Percentiles rank a stretch among this genome's conserved stretches.
Conservation (phyloP, 2,329 filamentous ascomycete genomes). For the Beauveria medogensis region DNA sequence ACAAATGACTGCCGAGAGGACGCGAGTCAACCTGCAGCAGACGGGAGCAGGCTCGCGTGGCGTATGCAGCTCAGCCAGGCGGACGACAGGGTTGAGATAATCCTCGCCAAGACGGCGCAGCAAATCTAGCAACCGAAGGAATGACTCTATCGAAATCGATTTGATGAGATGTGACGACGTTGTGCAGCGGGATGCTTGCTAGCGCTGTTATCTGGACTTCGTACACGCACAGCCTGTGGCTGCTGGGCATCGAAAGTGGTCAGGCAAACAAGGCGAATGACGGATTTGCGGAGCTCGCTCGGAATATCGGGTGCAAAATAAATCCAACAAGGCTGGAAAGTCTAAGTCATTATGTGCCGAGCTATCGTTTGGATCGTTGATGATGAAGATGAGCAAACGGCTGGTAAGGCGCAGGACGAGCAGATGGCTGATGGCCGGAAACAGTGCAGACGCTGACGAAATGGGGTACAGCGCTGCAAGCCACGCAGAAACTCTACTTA, state of each 20-base stretch:
- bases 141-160: background rate
- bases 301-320: slow-evolving; percentile 3
- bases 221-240: background rate
- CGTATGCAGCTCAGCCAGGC: slow-evolving; percentile 1
- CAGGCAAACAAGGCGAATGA: background rate
- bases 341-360: background rate
- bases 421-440: background rate
- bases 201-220: background rate
- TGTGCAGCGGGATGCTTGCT: slow-evolving; percentile 5
- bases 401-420: background rate
- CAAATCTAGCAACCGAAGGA: background rate
- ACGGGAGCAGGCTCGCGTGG: background rate
- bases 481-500: background rate
- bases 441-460: background rate
- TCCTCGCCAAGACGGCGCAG: background rate
- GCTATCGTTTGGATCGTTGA: background rate
- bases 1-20: background rate
- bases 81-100: background rate
- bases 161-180: background rate
- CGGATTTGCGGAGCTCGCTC: slow-evolving; percentile 1
- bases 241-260: background rate
- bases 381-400: slow-evolving; percentile 1
- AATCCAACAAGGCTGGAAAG: background rate
- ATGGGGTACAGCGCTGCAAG: background rate
- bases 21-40: background rate